Conservation (phyloP, 2,329 filamentous ascomycete genomes). For the Botryosphaeria dothidea region DNA sequence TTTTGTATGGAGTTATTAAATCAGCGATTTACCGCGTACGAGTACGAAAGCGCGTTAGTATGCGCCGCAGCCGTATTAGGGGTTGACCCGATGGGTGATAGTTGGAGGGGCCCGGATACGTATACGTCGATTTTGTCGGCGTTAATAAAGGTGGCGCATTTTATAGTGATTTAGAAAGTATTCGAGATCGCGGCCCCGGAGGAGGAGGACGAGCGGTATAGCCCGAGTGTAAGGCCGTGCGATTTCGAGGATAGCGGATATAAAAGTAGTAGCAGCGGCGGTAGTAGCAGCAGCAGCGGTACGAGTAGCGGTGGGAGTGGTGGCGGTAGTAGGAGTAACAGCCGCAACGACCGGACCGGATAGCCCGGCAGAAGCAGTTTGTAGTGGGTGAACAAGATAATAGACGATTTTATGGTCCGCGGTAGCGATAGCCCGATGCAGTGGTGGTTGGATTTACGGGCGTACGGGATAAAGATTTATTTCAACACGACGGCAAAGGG, state of each 20-base stretch:
- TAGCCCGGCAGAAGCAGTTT: background rate
- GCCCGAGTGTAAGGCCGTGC: background rate
- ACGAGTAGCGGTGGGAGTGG: background rate
- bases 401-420: slow-evolving; percentile 23
- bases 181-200: slow-evolving; percentile 19
- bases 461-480: slow-evolving; percentile 23
- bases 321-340: background rate
- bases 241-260: background rate
- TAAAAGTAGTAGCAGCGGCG: slow-evolving; percentile 16
- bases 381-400: too few species aligned
- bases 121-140: too few species aligned
- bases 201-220: background rate
- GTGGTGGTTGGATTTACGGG: slow-evolving; percentile 24
- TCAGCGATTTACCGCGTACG: background rate
- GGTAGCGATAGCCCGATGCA: slow-evolving; percentile 22
- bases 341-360: background rate
- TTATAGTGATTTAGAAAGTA: slow-evolving; percentile 27
- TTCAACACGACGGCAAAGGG: slow-evolving; percentile 22
- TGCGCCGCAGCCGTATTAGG: slow-evolving; percentile 26
- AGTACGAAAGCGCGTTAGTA: slow-evolving; percentile 27
- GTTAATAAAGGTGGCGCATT: slow-evolving; percentile 25
- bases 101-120: slow-evolving; percentile 23
- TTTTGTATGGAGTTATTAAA: slow-evolving; percentile 19
- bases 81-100: slow-evolving; percentile 21
- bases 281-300: slow-evolving; percentile 15